phyloP scores from a whole-genome alignment of 352 stramenopile species.

The Globisporangium uncinulatum region DNA sequence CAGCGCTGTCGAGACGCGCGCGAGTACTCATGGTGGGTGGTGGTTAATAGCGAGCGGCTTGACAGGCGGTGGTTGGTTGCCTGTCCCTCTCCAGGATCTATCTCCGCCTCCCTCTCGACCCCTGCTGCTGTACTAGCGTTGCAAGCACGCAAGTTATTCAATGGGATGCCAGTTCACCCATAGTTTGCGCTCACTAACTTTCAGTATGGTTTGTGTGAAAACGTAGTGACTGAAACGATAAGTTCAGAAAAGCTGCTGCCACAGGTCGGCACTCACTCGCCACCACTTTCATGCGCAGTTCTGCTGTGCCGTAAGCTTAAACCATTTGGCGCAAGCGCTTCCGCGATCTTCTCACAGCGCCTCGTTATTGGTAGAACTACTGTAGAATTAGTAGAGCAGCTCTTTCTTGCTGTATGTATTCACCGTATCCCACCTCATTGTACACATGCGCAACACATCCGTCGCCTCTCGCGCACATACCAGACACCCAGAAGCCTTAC shows the following conservation, averaged over 20 bases:
- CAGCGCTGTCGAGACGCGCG: not conserved
- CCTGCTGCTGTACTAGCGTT: too few species aligned
- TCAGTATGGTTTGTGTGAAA: not conserved
- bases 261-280: not conserved
- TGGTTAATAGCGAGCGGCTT: not conserved
- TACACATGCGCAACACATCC: not conserved
- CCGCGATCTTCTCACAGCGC: too few species aligned
- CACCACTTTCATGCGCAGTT: too few species aligned
- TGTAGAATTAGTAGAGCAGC: too few species aligned
- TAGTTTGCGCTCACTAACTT: not conserved
- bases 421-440: not conserved
- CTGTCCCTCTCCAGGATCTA: too few species aligned
- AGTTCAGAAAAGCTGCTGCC: slow-evolving; percentile 4
- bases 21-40: not conserved
- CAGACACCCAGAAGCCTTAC: not conserved
- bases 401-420: not conserved
- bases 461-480: not conserved
- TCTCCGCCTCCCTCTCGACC: too few species aligned
- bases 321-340: too few species aligned
- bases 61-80: not conserved
- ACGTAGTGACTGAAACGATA: not conserved
- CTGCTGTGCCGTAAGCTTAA: too few species aligned
- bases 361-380: too few species aligned
- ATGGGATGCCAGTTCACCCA: too few species aligned
- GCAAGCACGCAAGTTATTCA: not conserved